Conservation (phyloP, 179 eudicot genomes). For the Gypsophila paniculata region DNA sequence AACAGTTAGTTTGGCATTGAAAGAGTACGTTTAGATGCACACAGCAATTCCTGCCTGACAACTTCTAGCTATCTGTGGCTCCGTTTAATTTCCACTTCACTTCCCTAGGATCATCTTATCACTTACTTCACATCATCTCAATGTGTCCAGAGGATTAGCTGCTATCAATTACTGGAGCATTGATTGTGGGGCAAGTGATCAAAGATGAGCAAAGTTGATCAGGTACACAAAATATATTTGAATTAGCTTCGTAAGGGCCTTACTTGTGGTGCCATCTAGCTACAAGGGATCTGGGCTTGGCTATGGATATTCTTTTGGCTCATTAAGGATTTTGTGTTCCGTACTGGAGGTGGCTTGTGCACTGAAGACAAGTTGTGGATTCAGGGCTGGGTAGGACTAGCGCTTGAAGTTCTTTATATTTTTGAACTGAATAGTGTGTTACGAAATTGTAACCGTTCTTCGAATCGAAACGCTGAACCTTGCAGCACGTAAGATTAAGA, state of each 20-base stretch:
- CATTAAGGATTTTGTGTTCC: background rate
- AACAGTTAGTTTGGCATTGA: background rate
- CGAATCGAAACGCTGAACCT: no score
- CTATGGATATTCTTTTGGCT: background rate
- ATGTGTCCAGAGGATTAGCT: conserved; percentile 3
- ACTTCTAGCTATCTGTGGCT: background rate
- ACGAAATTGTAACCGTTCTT: no score
- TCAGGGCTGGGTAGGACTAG: no score
- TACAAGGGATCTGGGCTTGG: background rate
- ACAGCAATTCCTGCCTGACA: background rate
- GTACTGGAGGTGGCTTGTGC: background rate
- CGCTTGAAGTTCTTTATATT: no score
- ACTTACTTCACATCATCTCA: background rate
- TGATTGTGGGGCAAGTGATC: conserved; percentile 10
- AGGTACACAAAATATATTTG: conserved; percentile 2
- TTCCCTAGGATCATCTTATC: background rate
- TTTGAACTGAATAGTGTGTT: no score
- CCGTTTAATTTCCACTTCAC: background rate
- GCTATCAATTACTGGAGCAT: background rate
- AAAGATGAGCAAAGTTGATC: conserved; percentile 3
- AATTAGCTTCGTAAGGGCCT: background rate
- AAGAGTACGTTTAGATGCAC: conserved; percentile 8
- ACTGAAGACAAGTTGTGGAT: no score
- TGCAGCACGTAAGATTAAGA: no score
- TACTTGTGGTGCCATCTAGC: background rate